phyloP scores from a whole-genome alignment of 2,329 filamentous ascomycete genomes.

The Colletotrichum brevisporum region DNA sequence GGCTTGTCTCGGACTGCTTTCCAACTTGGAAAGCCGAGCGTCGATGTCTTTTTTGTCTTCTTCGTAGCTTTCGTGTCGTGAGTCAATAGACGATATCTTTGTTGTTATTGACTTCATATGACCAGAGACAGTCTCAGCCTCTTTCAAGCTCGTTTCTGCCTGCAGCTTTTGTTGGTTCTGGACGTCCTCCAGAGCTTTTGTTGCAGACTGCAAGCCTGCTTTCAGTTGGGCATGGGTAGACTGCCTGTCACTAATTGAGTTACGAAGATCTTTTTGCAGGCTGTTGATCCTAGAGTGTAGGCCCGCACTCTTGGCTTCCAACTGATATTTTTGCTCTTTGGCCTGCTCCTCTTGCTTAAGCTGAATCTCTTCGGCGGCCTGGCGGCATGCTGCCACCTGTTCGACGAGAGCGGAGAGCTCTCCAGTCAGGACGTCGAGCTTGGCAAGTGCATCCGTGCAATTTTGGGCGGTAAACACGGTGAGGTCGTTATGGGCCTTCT shows the following conservation, averaged over 20 bases:
- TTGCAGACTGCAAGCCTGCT: not conserved
- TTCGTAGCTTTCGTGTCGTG: not conserved
- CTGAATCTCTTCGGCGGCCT: not conserved
- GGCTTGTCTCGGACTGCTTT: not conserved
- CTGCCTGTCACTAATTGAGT: not conserved
- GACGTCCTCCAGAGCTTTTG: not conserved
- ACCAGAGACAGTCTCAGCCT: not conserved
- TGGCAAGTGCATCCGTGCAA: slow-evolving; percentile 22
- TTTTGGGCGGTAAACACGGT: slow-evolving; percentile 17
- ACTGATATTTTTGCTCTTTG: not conserved
- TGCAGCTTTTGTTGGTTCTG: not conserved
- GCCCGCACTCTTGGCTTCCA: not conserved
- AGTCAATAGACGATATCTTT: not conserved
- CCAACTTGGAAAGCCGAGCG: slow-evolving; percentile 4
- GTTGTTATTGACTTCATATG: not conserved
- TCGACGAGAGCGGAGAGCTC: not conserved
- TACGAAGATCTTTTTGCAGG: not conserved
- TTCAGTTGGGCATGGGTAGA: not conserved
- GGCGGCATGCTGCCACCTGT: not conserved
- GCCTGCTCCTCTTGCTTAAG: not conserved
- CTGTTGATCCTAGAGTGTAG: not conserved
- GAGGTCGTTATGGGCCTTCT: slow-evolving; percentile 28
- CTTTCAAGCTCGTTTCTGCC: not conserved
- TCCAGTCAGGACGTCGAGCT: slow-evolving; percentile 1
- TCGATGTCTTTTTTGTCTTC: not conserved